These are phyloP conservation scores for Psilocybe mexicana DNA, from an alignment of 1,284 basidiomycete species.

Conservation along the genomic window DNA sequence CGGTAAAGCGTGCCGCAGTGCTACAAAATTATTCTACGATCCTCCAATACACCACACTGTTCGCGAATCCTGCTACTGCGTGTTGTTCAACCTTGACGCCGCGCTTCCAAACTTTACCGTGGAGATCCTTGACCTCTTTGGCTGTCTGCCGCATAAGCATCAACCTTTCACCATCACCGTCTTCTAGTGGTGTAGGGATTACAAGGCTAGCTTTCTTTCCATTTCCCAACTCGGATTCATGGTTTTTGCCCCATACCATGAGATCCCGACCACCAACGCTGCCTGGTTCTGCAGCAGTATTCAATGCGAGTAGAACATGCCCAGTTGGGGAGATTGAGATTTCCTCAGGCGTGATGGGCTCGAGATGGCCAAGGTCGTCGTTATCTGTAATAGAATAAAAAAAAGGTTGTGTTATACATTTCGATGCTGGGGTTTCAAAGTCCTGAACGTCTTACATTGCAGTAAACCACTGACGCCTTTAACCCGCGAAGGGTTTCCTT, in stretches of 20 bases:
- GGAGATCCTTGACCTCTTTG: constrained; percentile 64
- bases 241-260: constrained; percentile 69
- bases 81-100: constrained; percentile 71
- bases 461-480: constrained; percentile 83
- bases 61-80: constrained; percentile 61
- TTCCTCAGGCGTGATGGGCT: constrained; percentile 69
- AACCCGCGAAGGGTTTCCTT: constrained; percentile 71
- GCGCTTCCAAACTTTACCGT: constrained; percentile 66
- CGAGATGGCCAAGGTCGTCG: constrained; percentile 59
- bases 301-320: constrained; percentile 77
- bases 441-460: constrained; percentile 62
- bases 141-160: constrained; percentile 54
- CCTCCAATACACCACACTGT: constrained; percentile 77
- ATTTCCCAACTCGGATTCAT: constrained; percentile 82
- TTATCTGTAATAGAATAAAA: constrained; percentile 50
- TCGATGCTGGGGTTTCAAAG: constrained; percentile 9
- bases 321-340: constrained; percentile 78
- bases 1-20: too few relatives aligned
- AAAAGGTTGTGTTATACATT: constrained; percentile 5
- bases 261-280: constrained; percentile 57
- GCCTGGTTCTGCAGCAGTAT: constrained; percentile 50
- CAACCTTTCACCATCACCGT: constrained; percentile 50
- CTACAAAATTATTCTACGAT: constrained; percentile 36
- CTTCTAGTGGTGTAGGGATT: constrained; percentile 59
- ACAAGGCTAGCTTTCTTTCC: constrained; percentile 78